Evolutionary conservation across 306 rosid species (phyloP).

Genomic region (Alnus glutinosa): DNA sequence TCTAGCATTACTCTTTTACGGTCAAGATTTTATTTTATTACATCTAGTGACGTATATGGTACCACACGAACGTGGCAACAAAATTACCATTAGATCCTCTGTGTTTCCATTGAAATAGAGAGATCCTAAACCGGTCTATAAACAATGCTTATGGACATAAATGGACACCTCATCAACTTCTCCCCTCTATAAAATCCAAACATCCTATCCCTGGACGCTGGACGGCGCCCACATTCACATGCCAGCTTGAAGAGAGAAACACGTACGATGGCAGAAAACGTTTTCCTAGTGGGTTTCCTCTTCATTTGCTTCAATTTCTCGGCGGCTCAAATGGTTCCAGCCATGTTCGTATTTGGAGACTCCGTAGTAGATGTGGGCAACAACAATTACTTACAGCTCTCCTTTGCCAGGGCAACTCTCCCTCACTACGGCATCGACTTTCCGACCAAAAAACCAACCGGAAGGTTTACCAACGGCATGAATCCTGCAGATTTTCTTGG

Average conservation of each 20-base stretch:
- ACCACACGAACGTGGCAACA: too few relatives aligned
- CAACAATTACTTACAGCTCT: conserved; percentile 58
- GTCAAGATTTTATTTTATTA: too few relatives aligned
- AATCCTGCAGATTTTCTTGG: conserved; percentile 13
- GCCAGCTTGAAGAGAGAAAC: too few relatives aligned
- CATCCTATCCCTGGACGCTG: neutral
- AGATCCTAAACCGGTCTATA: neutral
- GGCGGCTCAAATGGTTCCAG: conserved; percentile 53
- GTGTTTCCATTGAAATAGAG: too few relatives aligned
- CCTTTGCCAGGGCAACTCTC: conserved; percentile 26
- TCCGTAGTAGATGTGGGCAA: conserved; percentile 80
- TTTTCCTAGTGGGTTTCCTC: conserved; percentile 2
- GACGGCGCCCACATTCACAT: too few relatives aligned
- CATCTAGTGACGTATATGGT: too few relatives aligned
- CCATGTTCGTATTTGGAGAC: conserved; percentile 76
- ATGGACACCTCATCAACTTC: neutral
- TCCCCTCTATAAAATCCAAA: neutral
- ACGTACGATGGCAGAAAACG: neutral
- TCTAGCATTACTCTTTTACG: too few relatives aligned
- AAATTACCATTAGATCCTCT: too few relatives aligned
- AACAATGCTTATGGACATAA: neutral
- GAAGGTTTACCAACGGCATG: conserved; percentile 1
- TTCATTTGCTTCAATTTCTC: conserved; percentile 22
- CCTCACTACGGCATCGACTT: conserved; percentile 11
- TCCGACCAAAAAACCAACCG: neutral